A percentile compares a stretch with the other conserved stretches of the same genome.
Evolutionary conservation across 140 eudicot species (phyloP).

Genomic region (Cichorium intybus): DNA sequence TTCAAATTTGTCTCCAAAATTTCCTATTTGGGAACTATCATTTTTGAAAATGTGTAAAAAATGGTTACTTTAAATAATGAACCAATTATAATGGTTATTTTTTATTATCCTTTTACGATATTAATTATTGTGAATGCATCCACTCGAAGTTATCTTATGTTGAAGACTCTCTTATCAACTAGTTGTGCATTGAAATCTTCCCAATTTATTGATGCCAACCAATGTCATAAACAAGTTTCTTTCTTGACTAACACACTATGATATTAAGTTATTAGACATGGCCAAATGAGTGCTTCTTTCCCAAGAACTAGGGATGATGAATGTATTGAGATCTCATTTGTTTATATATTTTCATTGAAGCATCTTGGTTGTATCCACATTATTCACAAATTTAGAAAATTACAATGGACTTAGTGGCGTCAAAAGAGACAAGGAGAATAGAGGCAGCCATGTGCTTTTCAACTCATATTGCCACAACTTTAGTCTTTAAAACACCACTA

Average conservation of each 20-base stretch:
- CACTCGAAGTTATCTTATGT: slow-evolving; percentile 3
- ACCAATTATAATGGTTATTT: no score
- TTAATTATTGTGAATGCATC: no score
- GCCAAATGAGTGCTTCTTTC: slow-evolving; percentile 29
- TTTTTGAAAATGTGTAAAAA: no score
- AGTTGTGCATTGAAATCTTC: slow-evolving; percentile 32
- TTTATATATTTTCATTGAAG: background rate
- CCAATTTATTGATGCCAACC: slow-evolving; percentile 34
- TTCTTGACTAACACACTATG: slow-evolving; percentile 33
- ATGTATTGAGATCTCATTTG: slow-evolving; percentile 26
- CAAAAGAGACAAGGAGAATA: slow-evolving; percentile 42
- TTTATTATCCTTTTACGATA: no score
- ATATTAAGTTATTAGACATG: slow-evolving; percentile 24
- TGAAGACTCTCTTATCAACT: slow-evolving; percentile 21
- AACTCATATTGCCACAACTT: slow-evolving; percentile 8
- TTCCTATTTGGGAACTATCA: no score
- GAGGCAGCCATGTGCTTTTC: slow-evolving; percentile 44
- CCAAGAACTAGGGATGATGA: slow-evolving; percentile 38
- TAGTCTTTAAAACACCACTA: slow-evolving; percentile 20
- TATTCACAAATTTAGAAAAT: slow-evolving; percentile 11
- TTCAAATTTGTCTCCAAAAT: no score
- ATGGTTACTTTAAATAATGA: no score
- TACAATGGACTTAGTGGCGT: slow-evolving; percentile 29
- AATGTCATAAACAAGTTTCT: slow-evolving; percentile 20
- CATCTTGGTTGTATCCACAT: background rate